Evolutionary conservation across 306 rosid genomes (phyloP).

Genomic region (Argentina anserina): DNA sequence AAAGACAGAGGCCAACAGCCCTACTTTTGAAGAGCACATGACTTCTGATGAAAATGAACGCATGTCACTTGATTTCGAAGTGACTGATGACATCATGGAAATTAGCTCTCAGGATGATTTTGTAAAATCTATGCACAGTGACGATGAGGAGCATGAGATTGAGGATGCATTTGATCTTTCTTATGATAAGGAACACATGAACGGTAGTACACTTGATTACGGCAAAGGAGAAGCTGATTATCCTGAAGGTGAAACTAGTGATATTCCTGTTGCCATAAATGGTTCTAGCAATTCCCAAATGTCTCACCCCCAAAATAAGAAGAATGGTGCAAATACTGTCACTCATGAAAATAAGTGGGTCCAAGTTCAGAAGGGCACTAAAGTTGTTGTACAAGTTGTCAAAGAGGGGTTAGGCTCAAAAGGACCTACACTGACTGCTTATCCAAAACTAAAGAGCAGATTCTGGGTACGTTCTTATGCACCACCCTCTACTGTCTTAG

Average conservation of each 20-base stretch:
- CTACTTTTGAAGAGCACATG: constrained; percentile 22
- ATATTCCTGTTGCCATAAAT: constrained; percentile 36
- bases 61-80: constrained; percentile 27
- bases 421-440: constrained; percentile 84
- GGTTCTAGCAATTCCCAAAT: constrained; percentile 46
- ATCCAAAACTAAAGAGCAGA: constrained; percentile 85
- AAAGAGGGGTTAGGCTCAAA: constrained; percentile 93
- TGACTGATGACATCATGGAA: constrained; percentile 35
- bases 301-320: constrained; percentile 44
- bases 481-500: background rate
- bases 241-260: constrained; percentile 44
- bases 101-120: constrained; percentile 41
- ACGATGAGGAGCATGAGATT: constrained; percentile 59
- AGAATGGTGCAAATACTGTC: constrained; percentile 26
- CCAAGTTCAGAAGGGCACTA: constrained; percentile 81
- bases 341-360: constrained; percentile 62
- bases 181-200: constrained; percentile 51
- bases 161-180: constrained; percentile 72
- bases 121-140: constrained; percentile 44
- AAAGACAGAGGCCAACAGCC: constrained; percentile 39
- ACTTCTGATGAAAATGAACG: constrained; percentile 34
- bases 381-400: constrained; percentile 89
- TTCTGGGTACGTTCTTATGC: constrained; percentile 71
- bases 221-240: constrained; percentile 61
- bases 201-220: constrained; percentile 53